Evolutionary conservation across 306 rosid genomes (phyloP), one percentile per base, ranked within the genome.

Genomic region (Pachyrhizus erosus): DNA sequence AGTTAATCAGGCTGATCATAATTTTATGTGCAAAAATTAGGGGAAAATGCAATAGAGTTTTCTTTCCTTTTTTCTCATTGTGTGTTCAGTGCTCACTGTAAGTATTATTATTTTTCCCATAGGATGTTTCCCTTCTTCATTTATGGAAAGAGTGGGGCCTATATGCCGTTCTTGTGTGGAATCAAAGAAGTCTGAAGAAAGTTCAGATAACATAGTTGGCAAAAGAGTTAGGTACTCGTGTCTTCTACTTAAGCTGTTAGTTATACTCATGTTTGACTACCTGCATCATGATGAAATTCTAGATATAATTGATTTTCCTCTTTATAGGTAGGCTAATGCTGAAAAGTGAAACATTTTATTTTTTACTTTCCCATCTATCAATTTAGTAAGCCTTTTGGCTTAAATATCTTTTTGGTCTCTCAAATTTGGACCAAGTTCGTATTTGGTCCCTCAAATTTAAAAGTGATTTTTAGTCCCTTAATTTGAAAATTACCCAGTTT

Each of bases 121-220:
- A 91, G 99, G 91, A 71, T 89, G 92, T 79, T 86, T 87, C 82
- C 94, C 96, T 80, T 84, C 91, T 67, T 90, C 90, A 57, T 86
- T 77, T 60, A 87, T 87, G 78, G 84, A 70, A 81, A 86, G 86
- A 74, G 86, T 84, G 54, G 98, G 90, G 70, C 87, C 93, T 64
- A 80, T 91, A 45, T 95, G 99, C 88, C 49, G 83, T 85, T 85
- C 93, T 10, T 95, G 99, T 85, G 87, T 83, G 72, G 98, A 89
- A 55, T 86, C 89, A 24, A 75, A 76, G 61, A 73, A 89, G 55
- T 87, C 89, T 31, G 83, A 76, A 78, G 88, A 80, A 79, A 85
- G 60, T 73, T 82, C 83, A 5, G 33, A 75, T 57, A 82, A 76
- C 9, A 79, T 78, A 52, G 76, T 64, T 48, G 82, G 66, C 86